Evolutionary conservation across 306 rosid species (phyloP), one percentile per base, ranked within the genome.

Genomic region (Fragaria vesca): DNA sequence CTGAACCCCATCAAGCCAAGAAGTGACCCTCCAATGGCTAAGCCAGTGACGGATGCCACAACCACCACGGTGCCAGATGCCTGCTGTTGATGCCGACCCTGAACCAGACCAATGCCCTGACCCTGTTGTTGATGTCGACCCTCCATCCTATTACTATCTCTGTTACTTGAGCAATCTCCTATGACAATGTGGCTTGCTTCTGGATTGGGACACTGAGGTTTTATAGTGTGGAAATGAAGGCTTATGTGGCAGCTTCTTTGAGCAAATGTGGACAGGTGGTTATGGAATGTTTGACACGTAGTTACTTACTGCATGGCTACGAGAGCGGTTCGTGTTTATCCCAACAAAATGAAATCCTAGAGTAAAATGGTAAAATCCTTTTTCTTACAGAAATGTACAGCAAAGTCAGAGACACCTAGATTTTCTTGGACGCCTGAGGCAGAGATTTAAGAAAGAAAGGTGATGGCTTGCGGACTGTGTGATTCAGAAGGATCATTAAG

Each of bases 391-490:
- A 38, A 20, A 2, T 52, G 36, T 40, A 38, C 47, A 20, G 11
- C 15, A 21, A 55, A 66, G 73, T 32, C 30, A 34, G 46, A 7
- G 10, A 65, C 69, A 51, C 43, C 71, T 84, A 84, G 84, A 78
- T 69, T 80, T 81, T 45, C 82, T 92, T 89, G 66, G 81, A 84
- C 62, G 81, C 91, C 69, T 83, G 87, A 84, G 97, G 92, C 66
- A 93, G 87, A 71, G 98, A 80, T 81, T 91, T 91, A 52, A 90
- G 88, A 84, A 90, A 93, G 79, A 85, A 4, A 42, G 78, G 46
- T 6, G 98, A 93, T 0, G 98, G 98, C 86, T 71, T 90, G 55
- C 97, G 86, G 71, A 91, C 83, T 0, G 92, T 91, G 87, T 93
- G 98, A 67, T 82, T 90, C 67, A 93, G 92, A 75, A 90, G 83